Percentiles rank a stretch among this genome's conserved stretches.
Evolutionary conservation across 257 asterid species (phyloP).

Genomic region (Thymus mandschuricus): DNA sequence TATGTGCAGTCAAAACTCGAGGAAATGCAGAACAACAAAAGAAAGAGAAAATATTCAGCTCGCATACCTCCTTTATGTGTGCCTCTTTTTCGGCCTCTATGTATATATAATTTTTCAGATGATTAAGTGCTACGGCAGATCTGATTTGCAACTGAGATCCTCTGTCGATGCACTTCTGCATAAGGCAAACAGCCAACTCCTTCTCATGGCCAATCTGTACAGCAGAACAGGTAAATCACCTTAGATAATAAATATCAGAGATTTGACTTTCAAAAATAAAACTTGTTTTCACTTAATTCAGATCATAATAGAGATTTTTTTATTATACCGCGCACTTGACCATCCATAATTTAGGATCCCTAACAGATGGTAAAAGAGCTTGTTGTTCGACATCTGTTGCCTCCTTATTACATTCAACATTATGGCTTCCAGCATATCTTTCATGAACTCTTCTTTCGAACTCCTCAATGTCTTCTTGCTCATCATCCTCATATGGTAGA

Average conservation of each 20-base stretch:
- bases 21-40: slow-evolving; percentile 4
- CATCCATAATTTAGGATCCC: slow-evolving; percentile 97
- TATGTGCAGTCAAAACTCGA: not conserved
- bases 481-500: slow-evolving; percentile 73
- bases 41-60: slow-evolving; percentile 4
- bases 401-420: slow-evolving; percentile 80
- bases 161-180: slow-evolving; percentile 87
- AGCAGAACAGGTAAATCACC: slow-evolving; percentile 12
- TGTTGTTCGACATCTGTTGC: slow-evolving; percentile 94
- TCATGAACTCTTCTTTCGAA: slow-evolving; percentile 71
- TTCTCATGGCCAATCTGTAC: slow-evolving; percentile 84
- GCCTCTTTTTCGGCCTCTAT: slow-evolving; percentile 98
- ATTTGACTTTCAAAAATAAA: not conserved
- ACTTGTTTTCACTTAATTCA: not conserved
- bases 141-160: slow-evolving; percentile 84
- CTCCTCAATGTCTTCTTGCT: slow-evolving; percentile 80
- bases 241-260: not conserved
- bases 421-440: slow-evolving; percentile 63
- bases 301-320: slow-evolving; percentile 2
- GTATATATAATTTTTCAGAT: slow-evolving; percentile 73
- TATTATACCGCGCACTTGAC: slow-evolving; percentile 93
- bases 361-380: slow-evolving; percentile 87
- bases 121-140: slow-evolving; percentile 89
- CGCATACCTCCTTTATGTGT: slow-evolving; percentile 83
- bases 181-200: slow-evolving; percentile 89